phyloP scores from a whole-genome alignment of 1,139 yeast species.

The Zhuliangozyma parablackwelliae region DNA sequence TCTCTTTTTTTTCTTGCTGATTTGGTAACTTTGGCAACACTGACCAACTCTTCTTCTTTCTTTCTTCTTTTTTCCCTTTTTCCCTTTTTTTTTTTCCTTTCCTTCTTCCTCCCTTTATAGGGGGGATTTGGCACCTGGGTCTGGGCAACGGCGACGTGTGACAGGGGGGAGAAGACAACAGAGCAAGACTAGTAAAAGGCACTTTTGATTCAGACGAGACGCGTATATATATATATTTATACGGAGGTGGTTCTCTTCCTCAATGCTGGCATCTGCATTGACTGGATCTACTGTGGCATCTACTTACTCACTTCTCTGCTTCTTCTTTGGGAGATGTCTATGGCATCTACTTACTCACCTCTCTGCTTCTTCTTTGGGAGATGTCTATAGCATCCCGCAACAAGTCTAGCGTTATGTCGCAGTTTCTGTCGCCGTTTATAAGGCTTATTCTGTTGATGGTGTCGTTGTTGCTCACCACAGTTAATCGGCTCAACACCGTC shows the following conservation, averaged over 20 bases:
- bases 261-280: too few species aligned
- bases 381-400: constrained; percentile 31
- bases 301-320: constrained; percentile 1
- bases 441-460: constrained; percentile 15
- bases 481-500: constrained; percentile 39
- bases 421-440: constrained; percentile 16
- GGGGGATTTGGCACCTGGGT: too few species aligned
- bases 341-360: constrained; percentile 2
- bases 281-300: not conserved
- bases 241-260: too few species aligned
- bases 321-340: too few species aligned
- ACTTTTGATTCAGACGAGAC: too few species aligned
- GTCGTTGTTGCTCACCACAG: constrained; percentile 24
- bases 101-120: too few species aligned
- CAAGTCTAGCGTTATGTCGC: constrained; percentile 41
- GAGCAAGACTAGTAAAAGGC: too few species aligned
- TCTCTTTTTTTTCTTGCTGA: not conserved
- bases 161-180: too few species aligned
- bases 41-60: not conserved
- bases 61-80: not conserved
- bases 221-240: too few species aligned
- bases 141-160: too few species aligned
- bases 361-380: too few species aligned
- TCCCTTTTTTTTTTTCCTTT: not conserved
- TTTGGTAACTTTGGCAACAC: not conserved